Percentiles rank a stretch among this genome's conserved stretches.
Conservation (phyloP, 768 basidiomycete species). For the Tulasnella sp. region DNA sequence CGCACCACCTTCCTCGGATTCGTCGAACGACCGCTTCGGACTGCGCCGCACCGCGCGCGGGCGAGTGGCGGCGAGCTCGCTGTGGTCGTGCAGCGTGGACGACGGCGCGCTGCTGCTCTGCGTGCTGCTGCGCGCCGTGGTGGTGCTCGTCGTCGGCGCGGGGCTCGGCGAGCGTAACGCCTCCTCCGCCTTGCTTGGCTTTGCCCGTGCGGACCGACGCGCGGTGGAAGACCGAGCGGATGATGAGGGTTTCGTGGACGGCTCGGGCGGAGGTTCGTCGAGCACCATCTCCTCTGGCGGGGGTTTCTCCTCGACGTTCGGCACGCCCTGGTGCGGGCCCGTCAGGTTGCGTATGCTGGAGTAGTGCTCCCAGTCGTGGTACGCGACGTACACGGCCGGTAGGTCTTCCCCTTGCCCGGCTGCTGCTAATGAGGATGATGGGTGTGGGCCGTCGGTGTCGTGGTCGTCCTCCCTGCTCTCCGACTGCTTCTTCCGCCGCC, state of each 20-base stretch:
- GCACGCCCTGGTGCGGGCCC: constrained; percentile 80
- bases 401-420: neutral
- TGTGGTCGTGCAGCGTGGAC: constrained; percentile 1
- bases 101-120: constrained; percentile 29
- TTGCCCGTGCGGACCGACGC: neutral
- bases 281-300: constrained; percentile 14
- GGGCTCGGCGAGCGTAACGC: constrained; percentile 12
- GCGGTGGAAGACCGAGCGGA: neutral
- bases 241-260: neutral
- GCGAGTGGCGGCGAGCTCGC: neutral
- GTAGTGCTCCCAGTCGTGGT: constrained; percentile 95
- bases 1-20: constrained; percentile 50
- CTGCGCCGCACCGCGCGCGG: constrained; percentile 13
- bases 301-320: constrained; percentile 58
- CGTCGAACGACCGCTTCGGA: constrained; percentile 65
- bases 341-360: constrained; percentile 86
- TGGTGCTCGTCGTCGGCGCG: constrained; percentile 48
- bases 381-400: constrained; percentile 43
- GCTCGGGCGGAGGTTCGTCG: neutral
- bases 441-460: constrained; percentile 49
- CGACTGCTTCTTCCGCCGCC: neutral
- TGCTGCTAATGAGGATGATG: neutral
- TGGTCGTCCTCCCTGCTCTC: constrained; percentile 40
- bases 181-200: neutral
- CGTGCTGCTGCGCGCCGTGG: constrained; percentile 18